Conservation (phyloP, 495 filamentous ascomycete genomes). For the Glarea lozoyensis region DNA sequence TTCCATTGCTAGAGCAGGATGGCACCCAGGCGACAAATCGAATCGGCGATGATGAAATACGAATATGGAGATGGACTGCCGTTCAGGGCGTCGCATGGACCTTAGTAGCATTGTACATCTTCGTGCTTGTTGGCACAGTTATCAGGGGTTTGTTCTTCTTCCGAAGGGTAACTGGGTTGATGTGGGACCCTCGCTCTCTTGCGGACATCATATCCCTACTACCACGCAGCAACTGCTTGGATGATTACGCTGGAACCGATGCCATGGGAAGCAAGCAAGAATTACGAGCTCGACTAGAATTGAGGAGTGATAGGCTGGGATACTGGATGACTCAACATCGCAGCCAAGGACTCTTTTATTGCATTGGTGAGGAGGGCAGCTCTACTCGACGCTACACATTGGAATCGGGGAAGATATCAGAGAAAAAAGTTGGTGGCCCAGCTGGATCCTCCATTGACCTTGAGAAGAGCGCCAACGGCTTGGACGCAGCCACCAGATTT, state of each 20-base stretch:
- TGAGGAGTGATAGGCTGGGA: slow-evolving; percentile 57
- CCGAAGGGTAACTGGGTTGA: slow-evolving; percentile 56
- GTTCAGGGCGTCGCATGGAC: slow-evolving; percentile 73
- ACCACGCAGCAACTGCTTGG: slow-evolving; percentile 67
- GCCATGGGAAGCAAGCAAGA: slow-evolving; percentile 35
- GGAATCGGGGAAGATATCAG: slow-evolving; percentile 29
- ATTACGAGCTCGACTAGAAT: slow-evolving; percentile 35
- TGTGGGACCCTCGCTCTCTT: slow-evolving; percentile 76
- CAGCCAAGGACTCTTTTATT: slow-evolving; percentile 44
- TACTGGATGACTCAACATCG: slow-evolving; percentile 51
- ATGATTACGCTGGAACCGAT: slow-evolving; percentile 56
- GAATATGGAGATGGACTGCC: slow-evolving; percentile 70
- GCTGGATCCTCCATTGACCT: slow-evolving; percentile 10
- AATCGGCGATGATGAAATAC: no score
- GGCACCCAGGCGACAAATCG: no score
- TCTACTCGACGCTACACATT: slow-evolving; percentile 44
- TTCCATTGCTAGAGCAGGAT: slow-evolving; percentile 39
- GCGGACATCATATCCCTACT: slow-evolving; percentile 70
- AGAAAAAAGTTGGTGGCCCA: slow-evolving; percentile 18
- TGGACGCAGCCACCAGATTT: slow-evolving; percentile 41
- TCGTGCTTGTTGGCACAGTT: slow-evolving; percentile 49
- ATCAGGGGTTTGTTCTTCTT: slow-evolving; percentile 36
- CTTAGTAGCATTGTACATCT: slow-evolving; percentile 61
- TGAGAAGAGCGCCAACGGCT: slow-evolving; percentile 26
- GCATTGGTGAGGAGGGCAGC: slow-evolving; percentile 52